A percentile compares a stretch with the other conserved stretches of the same genome.
Evolutionary conservation across 305 asterid genomes (phyloP).

Genomic region (Solanum hybrid): DNA sequence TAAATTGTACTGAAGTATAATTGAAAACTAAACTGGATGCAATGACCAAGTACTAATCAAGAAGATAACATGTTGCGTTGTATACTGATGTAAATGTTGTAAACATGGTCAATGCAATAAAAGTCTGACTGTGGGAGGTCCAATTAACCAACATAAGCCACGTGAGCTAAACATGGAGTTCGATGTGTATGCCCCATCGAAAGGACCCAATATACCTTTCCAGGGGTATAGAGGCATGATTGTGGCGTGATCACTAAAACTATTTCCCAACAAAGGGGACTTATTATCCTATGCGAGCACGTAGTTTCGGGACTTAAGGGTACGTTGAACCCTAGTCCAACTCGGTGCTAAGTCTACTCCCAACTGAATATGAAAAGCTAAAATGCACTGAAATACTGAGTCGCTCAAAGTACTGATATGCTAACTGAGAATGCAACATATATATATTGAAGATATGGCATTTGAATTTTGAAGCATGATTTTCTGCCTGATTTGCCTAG

Average conservation of each 20-base stretch:
- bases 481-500: background rate
- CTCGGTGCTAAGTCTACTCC: background rate
- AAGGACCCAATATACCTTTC: background rate
- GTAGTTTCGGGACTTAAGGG: background rate
- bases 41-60: background rate
- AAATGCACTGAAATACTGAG: background rate
- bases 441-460: background rate
- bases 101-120: background rate
- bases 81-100: background rate
- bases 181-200: background rate
- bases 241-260: background rate
- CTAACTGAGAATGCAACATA: background rate
- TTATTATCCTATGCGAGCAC: background rate
- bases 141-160: background rate
- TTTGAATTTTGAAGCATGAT: background rate
- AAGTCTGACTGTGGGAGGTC: background rate
- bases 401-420: background rate
- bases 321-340: background rate
- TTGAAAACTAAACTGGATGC: background rate
- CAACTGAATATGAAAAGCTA: background rate
- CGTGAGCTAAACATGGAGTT: background rate
- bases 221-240: background rate
- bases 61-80: background rate
- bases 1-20: too few relatives aligned
- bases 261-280: background rate